Base-by-base conservation (phyloP, 441 rosid genomes). In the Pelargonium fulgidum region DNA sequence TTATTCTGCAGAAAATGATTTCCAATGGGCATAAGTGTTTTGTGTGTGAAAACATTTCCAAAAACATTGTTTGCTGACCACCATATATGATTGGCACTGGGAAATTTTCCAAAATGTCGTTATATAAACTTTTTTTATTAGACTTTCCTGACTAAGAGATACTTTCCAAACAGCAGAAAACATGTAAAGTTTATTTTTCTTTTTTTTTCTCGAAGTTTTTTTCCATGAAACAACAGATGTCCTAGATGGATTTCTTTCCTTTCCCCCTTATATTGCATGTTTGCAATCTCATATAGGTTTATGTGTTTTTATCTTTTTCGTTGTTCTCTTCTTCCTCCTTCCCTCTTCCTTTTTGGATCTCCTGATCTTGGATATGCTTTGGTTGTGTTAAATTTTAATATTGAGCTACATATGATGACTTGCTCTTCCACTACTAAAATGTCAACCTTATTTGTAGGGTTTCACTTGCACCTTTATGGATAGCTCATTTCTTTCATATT, bases 1-100 rank as follows among this genome's bases (percentile, higher is more conserved):
- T 16, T 58, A 20, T 20, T 59, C 7, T 19, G 44, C 19, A 58
- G 24, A 54, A 68, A 20, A 69, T 64, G 71, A 9, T 59, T 72
- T 61, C 11, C 39, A 7, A 12, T 50, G 56, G 16, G 16, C 56
- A 50, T n/a, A 50, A n/a, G 14, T 50, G 56, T n/a, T 11, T n/a
- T 50, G 36, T 29, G 36, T 29, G 4, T 1, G 47, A 42, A 14
- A 50, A 12, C 56, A 50, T 50, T 50, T 12, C 10, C 56, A 4
- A 50, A 42, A 7, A 42, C 9, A 7, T 7, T 42, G 47, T 7
- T 42, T 42, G 9, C 47, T 42, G 9, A 42, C 47, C 47, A 8
- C 12, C 47, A 42, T 42, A 42, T 42, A 10, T 42, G 12, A 7
- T 42, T 42, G 9, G 47, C 47, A 0, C 12, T 42, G 47, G 9